Base-by-base conservation (phyloP, 768 basidiomycete genomes). In the Astraeus odoratus region DNA sequence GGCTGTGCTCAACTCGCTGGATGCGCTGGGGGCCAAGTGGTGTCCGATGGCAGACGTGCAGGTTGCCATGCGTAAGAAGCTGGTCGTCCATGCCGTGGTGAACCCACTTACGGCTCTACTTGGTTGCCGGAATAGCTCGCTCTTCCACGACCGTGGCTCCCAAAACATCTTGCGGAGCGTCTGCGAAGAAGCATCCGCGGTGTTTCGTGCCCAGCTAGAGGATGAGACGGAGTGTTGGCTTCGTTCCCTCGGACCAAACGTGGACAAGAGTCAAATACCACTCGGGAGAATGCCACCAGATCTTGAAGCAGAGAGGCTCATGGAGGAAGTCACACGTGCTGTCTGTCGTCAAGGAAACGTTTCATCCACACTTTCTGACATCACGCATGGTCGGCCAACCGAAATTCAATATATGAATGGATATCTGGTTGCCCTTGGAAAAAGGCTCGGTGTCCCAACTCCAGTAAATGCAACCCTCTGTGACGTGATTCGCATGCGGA, bases 391-490 rank as follows among this genome's bases (percentile, higher is more conserved):
- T 34, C 67, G 68, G 42, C 49, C 57, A 5, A 93, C 91, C 0
- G 93, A 97, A 67, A 75, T 97, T 19, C 77, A 84, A 15, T 87
- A 69, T 55, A 70, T 96, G 55, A 92, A 88, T 48, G 93, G 94
- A 4, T 89, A 92, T 60, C 62, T 98, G 39, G 57, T 80, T 23
- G 64, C 67, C 7, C 65, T 91, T 7, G 94, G 85, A 20, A 53
- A 64, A 38, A 61, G 69, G 30, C 75, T 83, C 52, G 65, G 68
- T 5, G 67, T 92, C 24, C 61, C 65, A 15, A 84, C 81, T 57
- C 78, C 80, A 5, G 69, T 74, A 20, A 86, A 71, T 45, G 59
- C 70, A 2, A 66, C 70, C n/a, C 67, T 89, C 38, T 57, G 72
- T 29, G 67, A 79, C 42, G 67, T 88, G 51, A 66, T 87, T 49